Percentiles rank a stretch among this genome's conserved stretches.
phyloP scores from a whole-genome alignment of 306 rosid species.

The Mimosa pudica region DNA sequence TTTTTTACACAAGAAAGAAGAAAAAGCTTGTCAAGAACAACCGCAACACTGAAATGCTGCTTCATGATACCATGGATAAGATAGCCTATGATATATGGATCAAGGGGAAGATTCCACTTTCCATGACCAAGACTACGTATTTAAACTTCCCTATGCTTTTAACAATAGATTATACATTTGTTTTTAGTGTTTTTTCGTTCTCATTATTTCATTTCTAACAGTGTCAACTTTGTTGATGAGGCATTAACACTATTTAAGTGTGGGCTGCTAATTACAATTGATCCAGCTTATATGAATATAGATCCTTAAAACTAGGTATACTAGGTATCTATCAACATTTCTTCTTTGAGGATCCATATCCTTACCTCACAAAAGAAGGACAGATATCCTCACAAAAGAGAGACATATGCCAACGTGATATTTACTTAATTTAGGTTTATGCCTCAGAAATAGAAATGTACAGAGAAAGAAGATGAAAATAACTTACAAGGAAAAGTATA shows the following conservation, averaged over 20 bases:
- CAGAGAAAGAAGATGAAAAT: constrained; percentile 35
- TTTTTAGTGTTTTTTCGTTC: too few relatives aligned
- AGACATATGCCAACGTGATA: neutral
- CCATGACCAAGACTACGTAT: neutral
- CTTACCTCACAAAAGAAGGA: neutral
- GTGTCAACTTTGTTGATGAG: too few relatives aligned
- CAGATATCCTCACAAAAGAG: neutral
- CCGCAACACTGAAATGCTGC: neutral
- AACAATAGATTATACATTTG: too few relatives aligned
- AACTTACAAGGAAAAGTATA: constrained; percentile 26
- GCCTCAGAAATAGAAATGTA: neutral
- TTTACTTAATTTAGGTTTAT: neutral
- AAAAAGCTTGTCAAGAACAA: neutral
- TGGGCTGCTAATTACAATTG: too few relatives aligned
- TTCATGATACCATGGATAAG: neutral
- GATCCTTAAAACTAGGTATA: too few relatives aligned
- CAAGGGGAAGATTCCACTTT: neutral
- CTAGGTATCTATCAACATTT: too few relatives aligned
- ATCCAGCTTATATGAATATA: too few relatives aligned
- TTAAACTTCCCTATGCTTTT: neutral
- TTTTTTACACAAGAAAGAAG: neutral
- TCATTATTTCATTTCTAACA: too few relatives aligned
- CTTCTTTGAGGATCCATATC: neutral
- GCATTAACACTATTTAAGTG: too few relatives aligned
- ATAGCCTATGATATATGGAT: neutral